A percentile compares a stretch with the other conserved stretches of the same genome.
Conservation (phyloP, 1,139 yeast species). For the Hemisphaericaspora lyxosophila region DNA sequence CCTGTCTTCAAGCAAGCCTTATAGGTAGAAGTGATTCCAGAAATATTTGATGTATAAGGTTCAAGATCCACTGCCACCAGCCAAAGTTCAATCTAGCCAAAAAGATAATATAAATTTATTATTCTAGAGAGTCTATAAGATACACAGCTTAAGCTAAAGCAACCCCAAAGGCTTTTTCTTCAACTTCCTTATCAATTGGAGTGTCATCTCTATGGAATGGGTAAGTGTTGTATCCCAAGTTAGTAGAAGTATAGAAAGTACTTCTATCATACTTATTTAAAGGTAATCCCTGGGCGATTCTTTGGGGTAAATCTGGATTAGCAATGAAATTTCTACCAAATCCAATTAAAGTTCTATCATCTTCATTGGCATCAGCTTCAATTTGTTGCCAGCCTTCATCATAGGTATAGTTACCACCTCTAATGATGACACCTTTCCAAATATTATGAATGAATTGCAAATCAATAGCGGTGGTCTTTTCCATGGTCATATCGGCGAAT, state of each 20-base stretch:
- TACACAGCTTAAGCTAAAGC: slow-evolving; percentile 4
- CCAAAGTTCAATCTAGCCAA: no score
- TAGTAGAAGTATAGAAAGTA: slow-evolving; percentile 21
- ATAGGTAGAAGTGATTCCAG: no score
- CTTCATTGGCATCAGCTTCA: slow-evolving; percentile 24
- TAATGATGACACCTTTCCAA: slow-evolving; percentile 50
- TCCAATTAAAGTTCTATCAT: slow-evolving; percentile 43
- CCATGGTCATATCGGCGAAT: slow-evolving; percentile 9
- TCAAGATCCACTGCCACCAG: no score
- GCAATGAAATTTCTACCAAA: slow-evolving; percentile 50
- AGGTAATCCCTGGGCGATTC: slow-evolving; percentile 44
- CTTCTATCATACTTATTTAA: slow-evolving; percentile 32
- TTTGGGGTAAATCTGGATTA: slow-evolving; percentile 53
- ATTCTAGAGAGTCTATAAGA: no score
- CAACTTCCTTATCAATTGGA: slow-evolving; percentile 15
- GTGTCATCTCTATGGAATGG: slow-evolving; percentile 12
- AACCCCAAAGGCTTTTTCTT: slow-evolving; percentile 14
- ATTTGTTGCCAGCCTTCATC: slow-evolving; percentile 19
- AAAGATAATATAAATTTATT: no score
- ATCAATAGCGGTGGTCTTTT: slow-evolving; percentile 12
- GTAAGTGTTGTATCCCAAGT: slow-evolving; percentile 29
- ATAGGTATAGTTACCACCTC: slow-evolving; percentile 46
- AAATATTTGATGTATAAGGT: no score
- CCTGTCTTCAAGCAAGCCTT: no score
- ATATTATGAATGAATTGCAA: slow-evolving; percentile 33